Base-by-base conservation (phyloP, 1,139 yeast species). In the Zygoascus hellenicus region DNA sequence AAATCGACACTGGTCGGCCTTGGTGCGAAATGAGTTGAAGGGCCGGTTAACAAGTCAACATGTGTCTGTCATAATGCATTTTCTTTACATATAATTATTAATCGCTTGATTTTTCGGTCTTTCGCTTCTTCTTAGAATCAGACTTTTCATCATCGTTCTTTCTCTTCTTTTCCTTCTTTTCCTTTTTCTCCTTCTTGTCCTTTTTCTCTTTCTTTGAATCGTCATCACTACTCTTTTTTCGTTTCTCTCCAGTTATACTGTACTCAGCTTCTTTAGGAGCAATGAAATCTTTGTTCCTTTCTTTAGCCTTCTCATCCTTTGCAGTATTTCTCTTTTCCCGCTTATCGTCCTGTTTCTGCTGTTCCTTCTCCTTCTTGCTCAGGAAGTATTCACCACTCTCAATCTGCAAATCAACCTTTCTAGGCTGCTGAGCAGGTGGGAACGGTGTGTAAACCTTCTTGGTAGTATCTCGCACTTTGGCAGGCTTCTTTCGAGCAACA, bases 311-410 rank as follows among this genome's bases (percentile, higher is more conserved):
- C 50, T 73, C 75, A 47, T 75, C 80, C 59, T 82, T 80, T 55
- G 77, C 80, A 54, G 79, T 89, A 48, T 77, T 81, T 63, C 90
- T 94, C 63, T 83, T 80, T 47, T 80, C 87, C 56, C 82, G 78
- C 75, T 87, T 87, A 60, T 84, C 90, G 53, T 82, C 83, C 57
- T 83, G 70, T 58, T 82, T 80, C 67, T 78, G 82, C 57, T 74
- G 71, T 53, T 80, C 84, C 73, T 85, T 86, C 59, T 90, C 96
- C 58, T 73, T 77, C 70, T 87, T 85, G 51, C 88, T 87, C 70
- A 92, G 75, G 79, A 92, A 92, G 72, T 88, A 92, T 67, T 94
- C 98, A 78, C 99, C 99, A 73, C 95, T 83, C 70, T 92, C 98
- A 69, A 94, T 89, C 71, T 90, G 95, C 65, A 90, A 72, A 78